Percentiles rank a stretch among this genome's conserved stretches.
Conservation (phyloP, 1,139 yeast genomes). For the Arxiozyma telluris region DNA sequence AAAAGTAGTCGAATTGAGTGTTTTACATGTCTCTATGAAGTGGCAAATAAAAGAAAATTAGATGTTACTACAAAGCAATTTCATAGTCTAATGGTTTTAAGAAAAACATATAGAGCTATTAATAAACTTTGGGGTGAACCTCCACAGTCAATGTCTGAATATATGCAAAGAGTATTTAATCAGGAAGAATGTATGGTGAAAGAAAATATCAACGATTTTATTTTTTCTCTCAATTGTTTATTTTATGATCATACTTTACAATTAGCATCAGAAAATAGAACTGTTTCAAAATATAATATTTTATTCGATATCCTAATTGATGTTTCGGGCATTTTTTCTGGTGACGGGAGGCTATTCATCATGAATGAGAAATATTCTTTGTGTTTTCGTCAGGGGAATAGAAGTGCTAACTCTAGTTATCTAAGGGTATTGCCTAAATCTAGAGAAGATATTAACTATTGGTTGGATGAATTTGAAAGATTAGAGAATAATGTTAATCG, state of each 20-base stretch:
- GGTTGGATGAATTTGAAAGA: constrained; percentile 16
- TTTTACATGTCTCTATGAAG: constrained; percentile 25
- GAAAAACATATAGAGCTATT: constrained; percentile 26
- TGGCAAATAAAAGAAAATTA: constrained; percentile 14
- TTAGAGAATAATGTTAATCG: not conserved
- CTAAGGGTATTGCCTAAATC: constrained; percentile 15
- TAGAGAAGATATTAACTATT: constrained; percentile 13
- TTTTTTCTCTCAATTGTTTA: not conserved
- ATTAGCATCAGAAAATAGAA: not conserved
- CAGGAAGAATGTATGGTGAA: not conserved
- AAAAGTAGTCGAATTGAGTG: constrained; percentile 16
- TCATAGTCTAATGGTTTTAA: constrained; percentile 10
- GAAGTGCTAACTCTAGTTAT: constrained; percentile 18
- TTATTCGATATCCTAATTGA: constrained; percentile 16
- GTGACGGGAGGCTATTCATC: constrained; percentile 11
- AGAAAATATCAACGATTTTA: not conserved
- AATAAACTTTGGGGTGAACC: constrained; percentile 19
- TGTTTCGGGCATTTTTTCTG: constrained; percentile 13
- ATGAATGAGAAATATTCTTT: constrained; percentile 9
- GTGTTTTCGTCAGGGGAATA: constrained; percentile 14
- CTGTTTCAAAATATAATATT: constrained; percentile 1
- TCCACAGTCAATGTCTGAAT: constrained; percentile 14
- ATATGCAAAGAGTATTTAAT: constrained; percentile 1
- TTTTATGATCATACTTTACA: constrained; percentile 1
- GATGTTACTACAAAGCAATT: not conserved